Evolutionary conservation across 331 rosid species (phyloP).

Genomic region (Erythrophleum ivorense): DNA sequence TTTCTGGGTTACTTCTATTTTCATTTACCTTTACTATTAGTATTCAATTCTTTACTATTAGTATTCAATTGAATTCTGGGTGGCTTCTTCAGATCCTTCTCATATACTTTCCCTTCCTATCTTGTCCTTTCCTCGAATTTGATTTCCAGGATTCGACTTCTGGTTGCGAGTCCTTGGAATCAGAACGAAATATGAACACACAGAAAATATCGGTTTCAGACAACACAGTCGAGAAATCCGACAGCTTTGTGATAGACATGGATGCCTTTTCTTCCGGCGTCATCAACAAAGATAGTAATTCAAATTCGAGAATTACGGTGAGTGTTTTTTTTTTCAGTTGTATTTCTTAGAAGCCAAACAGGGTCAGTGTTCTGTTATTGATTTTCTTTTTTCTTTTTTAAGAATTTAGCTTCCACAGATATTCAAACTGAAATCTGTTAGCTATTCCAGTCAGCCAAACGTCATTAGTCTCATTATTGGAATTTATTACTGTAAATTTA

Average conservation of each 20-base stretch:
- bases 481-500: not conserved
- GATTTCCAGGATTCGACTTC: constrained; percentile 39
- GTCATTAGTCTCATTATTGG: not conserved
- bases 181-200: constrained; percentile 47
- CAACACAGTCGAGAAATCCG: constrained; percentile 51
- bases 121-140: not conserved
- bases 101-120: not conserved
- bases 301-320: constrained; percentile 68
- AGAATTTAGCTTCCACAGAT: constrained; percentile 21
- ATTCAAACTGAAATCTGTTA: not conserved
- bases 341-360: not conserved
- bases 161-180: constrained; percentile 23
- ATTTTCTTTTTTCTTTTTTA: no score
- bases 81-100: not conserved
- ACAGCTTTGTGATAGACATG: constrained; percentile 80
- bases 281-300: constrained; percentile 54
- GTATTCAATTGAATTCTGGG: constrained; percentile 51
- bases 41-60: not conserved
- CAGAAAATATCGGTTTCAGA: constrained; percentile 68
- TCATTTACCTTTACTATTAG: not conserved
- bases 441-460: not conserved
- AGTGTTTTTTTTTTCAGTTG: not conserved
- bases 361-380: no score
- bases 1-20: not conserved
- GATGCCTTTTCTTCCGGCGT: constrained; percentile 55